phyloP scores from a whole-genome alignment of 2,329 filamentous ascomycete species.

The Cladophialophora bantiana region DNA sequence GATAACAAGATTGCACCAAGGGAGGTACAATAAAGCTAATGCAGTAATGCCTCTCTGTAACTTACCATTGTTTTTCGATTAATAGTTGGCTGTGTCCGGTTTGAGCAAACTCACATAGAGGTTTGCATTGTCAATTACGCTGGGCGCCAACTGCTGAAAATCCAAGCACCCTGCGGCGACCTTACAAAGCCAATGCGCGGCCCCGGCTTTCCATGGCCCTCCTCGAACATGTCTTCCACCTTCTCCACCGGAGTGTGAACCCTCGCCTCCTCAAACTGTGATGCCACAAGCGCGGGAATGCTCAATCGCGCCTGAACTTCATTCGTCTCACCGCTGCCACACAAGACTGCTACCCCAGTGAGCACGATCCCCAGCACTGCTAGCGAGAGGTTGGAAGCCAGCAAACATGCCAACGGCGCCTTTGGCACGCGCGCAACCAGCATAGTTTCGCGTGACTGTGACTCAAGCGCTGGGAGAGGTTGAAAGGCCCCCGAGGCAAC shows the following conservation, averaged over 20 bases:
- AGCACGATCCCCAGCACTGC: conserved; percentile 11
- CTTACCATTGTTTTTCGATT: too few relatives aligned
- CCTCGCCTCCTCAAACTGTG: conserved; percentile 21
- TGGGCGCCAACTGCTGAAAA: too few relatives aligned
- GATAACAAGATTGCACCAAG: too few relatives aligned
- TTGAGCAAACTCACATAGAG: too few relatives aligned
- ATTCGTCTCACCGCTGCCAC: conserved; percentile 15
- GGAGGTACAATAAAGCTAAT: too few relatives aligned
- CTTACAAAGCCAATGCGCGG: too few relatives aligned
- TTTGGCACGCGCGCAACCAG: conserved; percentile 11
- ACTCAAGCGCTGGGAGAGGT: not conserved
- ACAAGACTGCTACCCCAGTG: conserved; percentile 15
- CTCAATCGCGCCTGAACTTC: conserved; percentile 29
- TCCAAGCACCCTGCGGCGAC: too few relatives aligned
- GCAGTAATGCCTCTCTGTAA: too few relatives aligned
- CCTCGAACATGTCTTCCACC: conserved; percentile 25
- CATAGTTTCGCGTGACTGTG: not conserved
- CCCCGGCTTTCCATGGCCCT: conserved; percentile 13
- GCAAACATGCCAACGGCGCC: not conserved
- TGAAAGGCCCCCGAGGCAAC: conserved; percentile 17
- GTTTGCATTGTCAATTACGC: too few relatives aligned
- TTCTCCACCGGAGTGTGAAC: conserved; percentile 6
- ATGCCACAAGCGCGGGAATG: conserved; percentile 27
- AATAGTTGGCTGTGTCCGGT: too few relatives aligned
- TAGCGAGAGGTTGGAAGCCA: conserved; percentile 5